Conservation (phyloP, 83 land plant species). For the Diphasiastrum complanatum region DNA sequence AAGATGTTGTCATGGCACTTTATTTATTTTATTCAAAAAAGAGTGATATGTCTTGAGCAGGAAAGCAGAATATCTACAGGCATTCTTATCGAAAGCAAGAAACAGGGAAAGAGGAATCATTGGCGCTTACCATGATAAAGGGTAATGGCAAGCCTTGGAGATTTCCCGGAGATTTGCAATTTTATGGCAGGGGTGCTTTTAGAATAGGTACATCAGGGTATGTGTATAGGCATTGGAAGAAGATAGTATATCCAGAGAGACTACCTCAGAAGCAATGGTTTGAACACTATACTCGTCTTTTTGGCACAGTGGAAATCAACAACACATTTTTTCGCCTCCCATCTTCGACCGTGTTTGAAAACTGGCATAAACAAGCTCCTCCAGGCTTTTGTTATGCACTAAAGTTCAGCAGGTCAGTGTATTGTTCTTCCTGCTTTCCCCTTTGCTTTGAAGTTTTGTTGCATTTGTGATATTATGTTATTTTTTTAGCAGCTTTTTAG, state of each 20-base stretch:
- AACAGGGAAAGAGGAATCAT: too few species aligned
- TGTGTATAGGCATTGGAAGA: constrained; percentile 30
- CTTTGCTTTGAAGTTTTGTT: too few species aligned
- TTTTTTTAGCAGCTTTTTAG: too few species aligned
- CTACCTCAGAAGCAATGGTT: constrained; percentile 35
- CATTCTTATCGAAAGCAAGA: too few species aligned
- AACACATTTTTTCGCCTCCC: constrained; percentile 38
- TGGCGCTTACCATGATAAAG: too few species aligned
- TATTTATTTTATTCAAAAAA: too few species aligned
- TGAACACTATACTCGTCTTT: constrained; percentile 17
- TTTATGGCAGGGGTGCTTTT: constrained; percentile 1
- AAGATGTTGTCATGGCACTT: too few species aligned
- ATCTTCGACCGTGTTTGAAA: constrained; percentile 18
- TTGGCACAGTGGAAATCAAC: constrained; percentile 38
- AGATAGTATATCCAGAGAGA: constrained; percentile 24
- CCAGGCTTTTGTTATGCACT: constrained; percentile 29
- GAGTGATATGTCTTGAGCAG: too few species aligned
- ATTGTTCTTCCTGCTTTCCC: not conserved
- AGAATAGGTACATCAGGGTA: constrained; percentile 32
- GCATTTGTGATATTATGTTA: too few species aligned
- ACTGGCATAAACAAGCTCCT: constrained; percentile 23
- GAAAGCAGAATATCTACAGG: too few species aligned
- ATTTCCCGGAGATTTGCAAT: not conserved
- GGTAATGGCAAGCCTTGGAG: too few species aligned
- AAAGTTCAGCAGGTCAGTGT: constrained; percentile 29